These are phyloP conservation scores for Hanseniaspora uvarum DNA, from an alignment of 1,139 yeast genomes.

Conservation along the genomic window DNA sequence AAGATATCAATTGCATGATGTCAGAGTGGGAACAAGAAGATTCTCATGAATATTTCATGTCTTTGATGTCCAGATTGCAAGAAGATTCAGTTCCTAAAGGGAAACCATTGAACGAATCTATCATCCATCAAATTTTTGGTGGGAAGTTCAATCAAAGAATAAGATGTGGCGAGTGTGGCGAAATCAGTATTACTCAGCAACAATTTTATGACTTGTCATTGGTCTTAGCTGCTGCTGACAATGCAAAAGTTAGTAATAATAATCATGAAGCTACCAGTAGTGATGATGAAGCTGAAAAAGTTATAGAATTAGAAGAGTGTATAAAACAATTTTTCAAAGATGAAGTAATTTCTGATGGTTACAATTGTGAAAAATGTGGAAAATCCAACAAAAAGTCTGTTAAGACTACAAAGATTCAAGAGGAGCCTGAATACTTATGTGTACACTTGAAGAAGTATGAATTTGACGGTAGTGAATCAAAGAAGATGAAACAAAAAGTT, in stretches of 20 bases:
- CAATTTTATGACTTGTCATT: conserved; percentile 87
- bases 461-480: conserved; percentile 65
- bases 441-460: conserved; percentile 84
- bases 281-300: conserved; percentile 6
- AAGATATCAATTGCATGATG: conserved; percentile 91
- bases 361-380: conserved; percentile 80
- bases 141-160: conserved; percentile 79
- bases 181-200: conserved; percentile 79
- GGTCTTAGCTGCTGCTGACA: conserved; percentile 35
- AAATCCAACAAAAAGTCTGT: conserved; percentile 57
- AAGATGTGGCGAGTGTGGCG: conserved; percentile 68
- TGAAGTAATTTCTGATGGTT: conserved; percentile 65
- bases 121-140: conserved; percentile 86
- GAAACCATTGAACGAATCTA: conserved; percentile 64
- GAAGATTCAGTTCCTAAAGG: conserved; percentile 91
- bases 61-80: conserved; percentile 73
- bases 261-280: conserved; percentile 26
- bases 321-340: conserved; percentile 71
- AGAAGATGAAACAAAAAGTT: conserved; percentile 80
- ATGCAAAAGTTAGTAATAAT: conserved; percentile 39
- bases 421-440: conserved; percentile 79
- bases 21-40: conserved; percentile 97
- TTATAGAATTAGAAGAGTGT: conserved; percentile 41
- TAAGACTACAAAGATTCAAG: conserved; percentile 61
- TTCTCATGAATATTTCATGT: conserved; percentile 93